phyloP scores from a whole-genome alignment of 768 basidiomycete species.

The Leccinum incarnatum region DNA sequence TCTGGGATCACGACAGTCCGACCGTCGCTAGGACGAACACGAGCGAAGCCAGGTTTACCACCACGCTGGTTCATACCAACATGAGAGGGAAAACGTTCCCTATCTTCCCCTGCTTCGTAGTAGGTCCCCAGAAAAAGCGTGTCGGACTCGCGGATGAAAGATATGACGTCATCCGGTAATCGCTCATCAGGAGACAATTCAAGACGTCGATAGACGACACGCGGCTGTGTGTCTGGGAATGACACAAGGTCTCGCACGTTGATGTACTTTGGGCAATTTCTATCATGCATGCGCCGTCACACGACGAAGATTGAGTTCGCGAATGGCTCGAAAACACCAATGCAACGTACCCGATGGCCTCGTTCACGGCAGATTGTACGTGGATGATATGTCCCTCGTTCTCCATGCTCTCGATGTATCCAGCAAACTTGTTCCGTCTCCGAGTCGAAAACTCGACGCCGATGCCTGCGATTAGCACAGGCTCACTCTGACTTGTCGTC shows the following conservation, averaged over 20 bases:
- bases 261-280: constrained; percentile 73
- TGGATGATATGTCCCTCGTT: constrained; percentile 33
- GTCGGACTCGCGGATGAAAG: constrained; percentile 49
- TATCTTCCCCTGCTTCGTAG: constrained; percentile 42
- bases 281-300: constrained; percentile 15
- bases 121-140: constrained; percentile 58
- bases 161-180: constrained; percentile 49
- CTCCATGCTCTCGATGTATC: constrained; percentile 39
- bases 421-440: constrained; percentile 63
- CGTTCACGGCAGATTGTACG: constrained; percentile 40
- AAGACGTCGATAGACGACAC: constrained; percentile 34
- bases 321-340: constrained; percentile 1
- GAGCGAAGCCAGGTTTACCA: constrained; percentile 58
- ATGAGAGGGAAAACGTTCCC: constrained; percentile 47
- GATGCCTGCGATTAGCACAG: constrained; percentile 52
- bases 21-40: constrained; percentile 51
- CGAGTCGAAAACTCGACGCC: constrained; percentile 60
- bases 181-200: constrained; percentile 36
- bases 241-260: constrained; percentile 52
- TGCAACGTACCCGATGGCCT: constrained; percentile 53
- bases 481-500: neutral
- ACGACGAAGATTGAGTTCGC: neutral
- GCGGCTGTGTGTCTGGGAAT: constrained; percentile 38
- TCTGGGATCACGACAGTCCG: constrained; percentile 60
- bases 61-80: constrained; percentile 68